Evolutionary conservation across 1,284 basidiomycete genomes (phyloP), one percentile per base, ranked within the genome.

Genomic region (Wolfiporia cocos): DNA sequence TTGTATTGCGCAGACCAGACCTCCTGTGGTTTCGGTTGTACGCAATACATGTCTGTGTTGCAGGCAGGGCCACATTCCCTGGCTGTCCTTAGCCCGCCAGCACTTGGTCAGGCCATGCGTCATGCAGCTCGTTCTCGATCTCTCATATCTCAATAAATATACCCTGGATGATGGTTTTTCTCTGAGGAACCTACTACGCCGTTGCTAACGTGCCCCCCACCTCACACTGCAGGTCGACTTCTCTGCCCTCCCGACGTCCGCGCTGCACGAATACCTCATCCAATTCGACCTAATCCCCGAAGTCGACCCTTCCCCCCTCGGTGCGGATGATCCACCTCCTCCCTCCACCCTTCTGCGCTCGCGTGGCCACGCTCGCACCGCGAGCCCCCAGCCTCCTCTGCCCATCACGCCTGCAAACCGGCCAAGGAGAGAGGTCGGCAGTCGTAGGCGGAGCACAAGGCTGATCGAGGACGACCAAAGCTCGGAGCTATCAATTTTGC

Each of bases 301-400:
- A 29, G 70, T 89, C 34, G 72, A 76, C 48, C 86, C 86, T 20
- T 78, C 80, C 10, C 85, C 86, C n/a, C 62, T 80, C 38, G 67
- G 72, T 5, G 66, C 69, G 10, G 69, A 74, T 42, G 81, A 84
- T 54, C 86, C 86, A 12, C 81, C 81, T 12, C 69, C 79, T 2
- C 86, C 86, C 0, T 66, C 68, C 7, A 65, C 70, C 33, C 69
- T 89, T 32, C 66, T 78, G 20, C 69, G 74, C 46, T 69, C 71
- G 11, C 58, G 59, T 24, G 64, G 65, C n/a, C 77, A 46, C 69
- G 70, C 34, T 68, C 68, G 48, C 14, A 55, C 58, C 2, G 51
- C 55, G 18, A 57, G 55, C 37, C 56, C 56, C 10, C 53, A 47
- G 5, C 58, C 57, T n/a, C 41, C 37, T 1, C 64, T 73, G 68